Conservation (phyloP, 352 stramenopile species). For the Stephanocyclus meneghinianus region DNA sequence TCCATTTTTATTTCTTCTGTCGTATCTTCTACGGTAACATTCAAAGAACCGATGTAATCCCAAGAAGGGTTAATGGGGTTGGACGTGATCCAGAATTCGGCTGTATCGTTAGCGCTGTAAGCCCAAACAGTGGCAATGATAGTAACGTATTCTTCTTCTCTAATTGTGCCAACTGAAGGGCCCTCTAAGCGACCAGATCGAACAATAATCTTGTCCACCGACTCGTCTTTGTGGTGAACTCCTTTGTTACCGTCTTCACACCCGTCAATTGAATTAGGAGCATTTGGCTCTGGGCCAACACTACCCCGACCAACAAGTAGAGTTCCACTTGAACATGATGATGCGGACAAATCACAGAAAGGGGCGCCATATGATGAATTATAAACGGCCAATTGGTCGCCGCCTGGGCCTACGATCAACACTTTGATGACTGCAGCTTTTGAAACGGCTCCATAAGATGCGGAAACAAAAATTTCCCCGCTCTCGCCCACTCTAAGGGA, state of each 20-base stretch:
- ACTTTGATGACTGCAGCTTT: background rate
- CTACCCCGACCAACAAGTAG: background rate
- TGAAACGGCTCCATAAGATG: background rate
- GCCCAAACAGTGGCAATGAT: constrained; percentile 4
- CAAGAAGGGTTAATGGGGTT: constrained; percentile 3
- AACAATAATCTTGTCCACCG: constrained; percentile 1
- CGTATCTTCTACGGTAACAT: background rate
- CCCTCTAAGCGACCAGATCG: background rate
- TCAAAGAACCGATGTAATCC: constrained; percentile 5
- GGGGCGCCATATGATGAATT: constrained; percentile 2
- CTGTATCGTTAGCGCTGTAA: background rate
- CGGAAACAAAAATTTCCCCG: background rate
- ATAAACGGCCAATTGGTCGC: background rate
- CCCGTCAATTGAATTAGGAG: background rate
- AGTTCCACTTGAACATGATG: constrained; percentile 2
- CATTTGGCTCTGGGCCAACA: background rate
- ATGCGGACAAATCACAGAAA: background rate
- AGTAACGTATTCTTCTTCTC: constrained; percentile 3
- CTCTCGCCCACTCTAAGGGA: background rate
- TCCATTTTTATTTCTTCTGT: background rate
- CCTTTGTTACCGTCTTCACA: constrained; percentile 3
- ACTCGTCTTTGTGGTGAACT: background rate
- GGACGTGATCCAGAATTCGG: constrained; percentile 5
- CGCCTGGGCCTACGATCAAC: background rate
- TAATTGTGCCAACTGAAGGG: background rate